Evolutionary conservation across 2,329 filamentous ascomycete species (phyloP).

Genomic region (Aspergillus sp.): DNA sequence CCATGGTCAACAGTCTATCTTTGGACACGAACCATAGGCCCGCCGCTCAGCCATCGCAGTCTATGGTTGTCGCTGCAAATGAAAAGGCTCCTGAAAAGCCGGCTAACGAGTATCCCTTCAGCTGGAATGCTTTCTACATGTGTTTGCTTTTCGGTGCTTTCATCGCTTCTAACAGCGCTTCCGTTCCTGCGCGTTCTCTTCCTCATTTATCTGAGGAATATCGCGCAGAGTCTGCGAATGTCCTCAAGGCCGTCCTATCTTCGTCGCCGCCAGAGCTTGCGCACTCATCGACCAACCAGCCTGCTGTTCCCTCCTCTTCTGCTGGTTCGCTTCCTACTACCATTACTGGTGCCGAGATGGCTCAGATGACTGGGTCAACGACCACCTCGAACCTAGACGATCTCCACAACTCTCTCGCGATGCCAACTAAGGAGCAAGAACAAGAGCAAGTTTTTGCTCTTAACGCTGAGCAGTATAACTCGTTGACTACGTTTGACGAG

Average conservation of each 20-base stretch:
- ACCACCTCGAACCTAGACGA: constrained; percentile 55
- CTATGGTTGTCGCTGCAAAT: constrained; percentile 42
- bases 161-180: constrained; percentile 80
- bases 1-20: constrained; percentile 66
- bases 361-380: constrained; percentile 34
- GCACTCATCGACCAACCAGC: constrained; percentile 49
- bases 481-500: constrained; percentile 70
- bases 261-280: constrained; percentile 47
- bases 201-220: constrained; percentile 48
- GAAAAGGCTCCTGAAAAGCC: constrained; percentile 40
- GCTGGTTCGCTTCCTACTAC: constrained; percentile 30
- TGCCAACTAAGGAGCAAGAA: constrained; percentile 79
- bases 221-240: constrained; percentile 48
- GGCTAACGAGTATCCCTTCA: constrained; percentile 66
- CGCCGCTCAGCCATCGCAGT: constrained; percentile 16
- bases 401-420: constrained; percentile 67
- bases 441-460: constrained; percentile 86
- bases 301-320: constrained; percentile 26
- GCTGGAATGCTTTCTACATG: constrained; percentile 76
- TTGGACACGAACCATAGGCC: constrained; percentile 39
- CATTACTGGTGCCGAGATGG: constrained; percentile 40
- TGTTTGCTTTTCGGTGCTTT: constrained; percentile 95
- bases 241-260: constrained; percentile 47
- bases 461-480: constrained; percentile 83
- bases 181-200: constrained; percentile 59